Evolutionary conservation across 805 yeast species (phyloP), one percentile per base, ranked within the genome.

Genomic region (Zygosaccharomyces pseudorouxii): DNA sequence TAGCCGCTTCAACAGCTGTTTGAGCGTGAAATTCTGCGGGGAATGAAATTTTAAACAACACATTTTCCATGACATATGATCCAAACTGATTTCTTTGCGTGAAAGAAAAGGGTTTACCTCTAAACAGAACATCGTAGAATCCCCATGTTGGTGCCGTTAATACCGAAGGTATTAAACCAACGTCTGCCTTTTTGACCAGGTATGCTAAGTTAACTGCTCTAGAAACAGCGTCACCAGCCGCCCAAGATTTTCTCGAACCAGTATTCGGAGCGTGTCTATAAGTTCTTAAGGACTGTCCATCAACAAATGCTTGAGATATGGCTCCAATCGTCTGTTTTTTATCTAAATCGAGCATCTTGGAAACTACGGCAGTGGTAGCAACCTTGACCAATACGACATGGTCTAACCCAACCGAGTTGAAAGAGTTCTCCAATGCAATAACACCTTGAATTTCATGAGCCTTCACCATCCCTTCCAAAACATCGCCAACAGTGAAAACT

Each of bases 11-110:
- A 30, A 72, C 83, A 8, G 84, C 84, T 29, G 84, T 79, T 64
- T 79, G 84, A 8, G 83, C 82, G 60, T 79, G 84, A 64, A 79
- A 80, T 60, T 79, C 84, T 31, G 84, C 84, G 12, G 84, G 84
- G 71, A 73, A 79, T 0, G 82, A 78, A 55, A 80, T 79, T 66
- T 79, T 79, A 67, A 79, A 80, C 40, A 79, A 61, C 20, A 79
- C 78, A 57, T 79, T 79, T 63, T 79, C 84, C 84, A 79, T 80
- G 12, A 79, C 84, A 57, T 79, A 79, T 2, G 79, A 73, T 35
- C 78, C 81, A 54, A 70, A 78, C 18, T 67, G 69, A 7, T 38
- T 31, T 53, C 81, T 71, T 63, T 79, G 82, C 3, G 52, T 40
- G 65, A 80, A 78, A 59, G 69, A 63, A 66, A 79, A 78, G 38